A percentile compares a stretch with the other conserved stretches of the same genome.
These are phyloP conservation scores for Backusella tuberculispora DNA, from an alignment of 192 early-diverging fungal species.

Conservation along the genomic window DNA sequence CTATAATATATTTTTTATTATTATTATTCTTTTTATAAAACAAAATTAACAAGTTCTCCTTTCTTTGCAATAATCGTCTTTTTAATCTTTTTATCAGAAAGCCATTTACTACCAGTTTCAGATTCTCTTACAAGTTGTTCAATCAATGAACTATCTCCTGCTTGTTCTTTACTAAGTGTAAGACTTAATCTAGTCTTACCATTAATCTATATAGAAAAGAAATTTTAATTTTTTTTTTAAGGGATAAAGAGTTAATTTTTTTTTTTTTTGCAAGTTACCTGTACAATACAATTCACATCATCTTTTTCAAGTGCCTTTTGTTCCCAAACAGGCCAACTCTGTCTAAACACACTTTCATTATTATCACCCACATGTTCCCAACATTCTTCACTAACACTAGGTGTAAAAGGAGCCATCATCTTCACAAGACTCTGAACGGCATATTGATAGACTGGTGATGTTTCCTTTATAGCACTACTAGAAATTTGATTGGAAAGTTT, in stretches of 20 bases:
- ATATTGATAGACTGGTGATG: constrained; percentile 56
- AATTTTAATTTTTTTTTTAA: constrained; percentile 17
- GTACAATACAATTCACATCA: constrained; percentile 55
- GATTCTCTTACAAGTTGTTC: constrained; percentile 48
- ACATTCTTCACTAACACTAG: constrained; percentile 74
- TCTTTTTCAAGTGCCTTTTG: constrained; percentile 53
- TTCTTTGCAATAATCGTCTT: constrained; percentile 71
- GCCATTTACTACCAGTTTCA: constrained; percentile 56
- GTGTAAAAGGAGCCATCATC: constrained; percentile 77
- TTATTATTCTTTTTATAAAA: constrained; percentile 41
- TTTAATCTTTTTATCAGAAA: constrained; percentile 53
- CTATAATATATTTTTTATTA: not conserved
- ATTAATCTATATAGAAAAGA: constrained; percentile 58
- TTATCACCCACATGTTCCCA: constrained; percentile 55
- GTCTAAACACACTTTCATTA: constrained; percentile 53
- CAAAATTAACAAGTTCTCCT: constrained; percentile 79
- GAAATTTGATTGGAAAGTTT: constrained; percentile 64
- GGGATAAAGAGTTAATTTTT: constrained; percentile 4
- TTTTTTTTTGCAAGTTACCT: constrained; percentile 49
- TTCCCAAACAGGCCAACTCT: constrained; percentile 62
- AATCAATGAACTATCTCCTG: constrained; percentile 44
- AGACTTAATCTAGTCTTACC: constrained; percentile 78
- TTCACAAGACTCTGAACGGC: constrained; percentile 60
- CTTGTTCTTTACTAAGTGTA: constrained; percentile 42
- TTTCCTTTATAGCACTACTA: not conserved